Evolutionary conservation across 2,329 filamentous ascomycete species (phyloP), one percentile per base, ranked within the genome.

Genomic region (Fusarium piperis): DNA sequence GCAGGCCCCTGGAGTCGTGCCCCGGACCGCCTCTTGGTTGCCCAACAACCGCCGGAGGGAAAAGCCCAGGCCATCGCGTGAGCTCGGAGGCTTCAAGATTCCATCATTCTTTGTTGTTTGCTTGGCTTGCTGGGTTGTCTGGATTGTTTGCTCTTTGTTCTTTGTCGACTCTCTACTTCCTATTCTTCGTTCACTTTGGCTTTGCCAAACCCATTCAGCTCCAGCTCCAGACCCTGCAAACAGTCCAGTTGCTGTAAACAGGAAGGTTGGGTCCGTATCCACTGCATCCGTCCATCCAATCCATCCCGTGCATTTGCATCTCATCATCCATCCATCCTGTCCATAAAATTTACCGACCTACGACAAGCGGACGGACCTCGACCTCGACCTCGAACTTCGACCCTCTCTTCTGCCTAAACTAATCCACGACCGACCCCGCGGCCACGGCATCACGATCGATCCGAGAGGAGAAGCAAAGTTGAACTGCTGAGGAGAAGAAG

Each of bases 361-460:
- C 55, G 67, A 59, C 69, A 64, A 75, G 59, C 62, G 65, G 72
- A 70, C 67, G 70, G 59, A 64, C 70, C 71, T 68, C 60, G 35
- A 36, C 44, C 16, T 48, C 41, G 44, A 30, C 44, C 26, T 48
- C 44, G 44, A 48, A 48, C 26, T 48, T 48, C 44, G 44, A 62
- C 53, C 69, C 67, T 71, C 67, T 71, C 70, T 76, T 76, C 74
- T 76, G 74, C 74, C 74, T 75, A 75, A 73, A 55, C 73, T 48
- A 55, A 73, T 70, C 48, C 59, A 72, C 65, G 65, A 64, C 70
- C 67, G 60, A 64, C 65, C 56, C 74, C 72, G 74, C 64, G 39
- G 70, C 57, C 67, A 64, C 71, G 70, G 57, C 68, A 66, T 55
- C 51, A 52, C 41, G 53, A 65, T 23, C 65, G 61, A 62, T 46